Conservation (phyloP, 2,329 filamentous ascomycete genomes). For the Clathrospora elynae region DNA sequence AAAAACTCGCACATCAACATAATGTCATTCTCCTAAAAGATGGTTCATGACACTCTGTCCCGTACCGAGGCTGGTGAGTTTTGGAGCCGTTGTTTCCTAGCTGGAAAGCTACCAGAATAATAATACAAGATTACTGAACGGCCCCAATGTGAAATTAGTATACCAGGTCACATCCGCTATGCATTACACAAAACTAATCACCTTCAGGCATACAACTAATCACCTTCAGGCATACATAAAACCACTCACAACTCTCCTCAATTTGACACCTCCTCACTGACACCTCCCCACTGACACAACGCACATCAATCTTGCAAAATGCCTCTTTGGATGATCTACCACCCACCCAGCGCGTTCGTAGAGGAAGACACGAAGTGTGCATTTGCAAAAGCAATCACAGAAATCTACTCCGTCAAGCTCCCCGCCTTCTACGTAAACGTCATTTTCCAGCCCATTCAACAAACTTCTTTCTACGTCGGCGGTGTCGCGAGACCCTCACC, state of each 20-base stretch:
- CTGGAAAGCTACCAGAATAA: too few relatives aligned
- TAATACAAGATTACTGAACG: conserved; percentile 16
- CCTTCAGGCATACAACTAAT: not conserved
- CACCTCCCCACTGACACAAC: not conserved
- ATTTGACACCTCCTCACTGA: not conserved
- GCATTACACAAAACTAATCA: not conserved
- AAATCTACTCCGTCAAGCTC: conserved; percentile 48
- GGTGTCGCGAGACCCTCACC: conserved; percentile 28
- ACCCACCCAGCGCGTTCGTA: conserved; percentile 46
- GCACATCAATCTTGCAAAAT: conserved; percentile 31
- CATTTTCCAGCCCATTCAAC: conserved; percentile 45
- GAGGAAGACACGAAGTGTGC: conserved; percentile 33
- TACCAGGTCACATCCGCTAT: not conserved
- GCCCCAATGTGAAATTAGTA: conserved; percentile 1
- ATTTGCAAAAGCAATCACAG: conserved; percentile 47
- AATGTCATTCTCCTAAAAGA: too few relatives aligned
- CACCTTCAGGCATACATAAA: not conserved
- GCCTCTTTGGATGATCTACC: conserved; percentile 54
- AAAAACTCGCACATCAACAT: not conserved
- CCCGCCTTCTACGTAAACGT: conserved; percentile 55
- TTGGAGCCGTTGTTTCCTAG: too few relatives aligned
- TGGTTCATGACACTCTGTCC: too few relatives aligned
- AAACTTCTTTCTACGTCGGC: conserved; percentile 39
- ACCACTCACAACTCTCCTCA: too few relatives aligned
- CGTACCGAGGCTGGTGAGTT: too few relatives aligned